A percentile compares a stretch with the other conserved stretches of the same genome.
Conservation (phyloP, 139 green algal species). For the Coccomyxa sp. region DNA sequence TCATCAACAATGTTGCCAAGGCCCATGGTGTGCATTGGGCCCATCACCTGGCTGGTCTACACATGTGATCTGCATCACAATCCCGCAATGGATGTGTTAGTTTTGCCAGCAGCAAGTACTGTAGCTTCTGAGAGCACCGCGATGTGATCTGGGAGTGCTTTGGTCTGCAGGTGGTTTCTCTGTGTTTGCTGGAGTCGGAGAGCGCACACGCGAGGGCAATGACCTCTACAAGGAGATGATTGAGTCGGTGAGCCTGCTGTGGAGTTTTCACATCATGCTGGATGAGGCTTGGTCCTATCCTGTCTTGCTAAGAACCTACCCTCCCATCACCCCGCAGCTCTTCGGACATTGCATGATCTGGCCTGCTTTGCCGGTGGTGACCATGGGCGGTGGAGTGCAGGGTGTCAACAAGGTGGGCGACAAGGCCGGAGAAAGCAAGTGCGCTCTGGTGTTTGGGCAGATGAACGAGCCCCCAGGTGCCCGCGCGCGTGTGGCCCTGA, state of each 20-base stretch:
- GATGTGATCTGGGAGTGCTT: not conserved
- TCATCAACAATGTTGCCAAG: conserved; percentile 99
- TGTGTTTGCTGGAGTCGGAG: conserved; percentile 98
- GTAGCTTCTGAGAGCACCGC: not conserved
- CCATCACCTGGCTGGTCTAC: not conserved
- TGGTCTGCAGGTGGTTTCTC: conserved; percentile 92
- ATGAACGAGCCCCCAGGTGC: conserved; percentile 99
- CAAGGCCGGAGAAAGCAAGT: conserved; percentile 91
- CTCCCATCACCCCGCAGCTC: not conserved
- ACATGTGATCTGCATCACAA: too few species aligned
- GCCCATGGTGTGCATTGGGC: conserved; percentile 76
- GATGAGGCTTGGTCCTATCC: too few species aligned
- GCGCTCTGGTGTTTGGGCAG: conserved; percentile 99
- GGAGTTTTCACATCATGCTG: not conserved
- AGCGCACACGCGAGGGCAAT: conserved; percentile 98
- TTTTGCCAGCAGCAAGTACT: too few species aligned
- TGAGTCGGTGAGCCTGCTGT: conserved; percentile 56
- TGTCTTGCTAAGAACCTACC: too few species aligned
- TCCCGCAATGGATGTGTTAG: too few species aligned
- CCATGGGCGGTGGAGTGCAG: conserved; percentile 23
- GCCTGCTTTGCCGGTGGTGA: not conserved
- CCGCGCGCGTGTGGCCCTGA: conserved; percentile 96
- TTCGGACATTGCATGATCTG: not conserved
- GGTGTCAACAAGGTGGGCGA: conserved; percentile 97
- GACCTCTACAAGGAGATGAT: conserved; percentile 99